Evolutionary conservation across 2,329 filamentous ascomycete species (phyloP).

Genomic region (Zasmidium citrigriseum): DNA sequence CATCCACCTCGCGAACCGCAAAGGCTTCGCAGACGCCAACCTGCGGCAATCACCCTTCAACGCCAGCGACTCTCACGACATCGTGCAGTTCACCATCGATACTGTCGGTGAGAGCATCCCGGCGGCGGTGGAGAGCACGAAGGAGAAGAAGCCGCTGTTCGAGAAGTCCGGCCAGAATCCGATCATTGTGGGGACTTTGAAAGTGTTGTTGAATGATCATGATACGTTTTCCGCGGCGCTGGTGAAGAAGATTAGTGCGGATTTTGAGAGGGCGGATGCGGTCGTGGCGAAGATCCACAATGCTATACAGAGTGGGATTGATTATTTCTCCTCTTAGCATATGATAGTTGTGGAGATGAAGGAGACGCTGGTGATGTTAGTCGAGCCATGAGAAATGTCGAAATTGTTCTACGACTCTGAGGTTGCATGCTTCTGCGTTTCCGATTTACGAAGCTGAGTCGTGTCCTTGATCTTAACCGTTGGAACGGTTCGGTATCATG

Average conservation of each 20-base stretch:
- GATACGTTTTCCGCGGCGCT: conserved; percentile 15
- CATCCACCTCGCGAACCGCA: conserved; percentile 26
- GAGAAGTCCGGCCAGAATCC: conserved; percentile 11
- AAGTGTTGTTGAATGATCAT: conserved; percentile 21
- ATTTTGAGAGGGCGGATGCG: conserved; percentile 12
- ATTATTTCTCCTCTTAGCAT: conserved; percentile 10
- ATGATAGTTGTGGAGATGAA: neutral
- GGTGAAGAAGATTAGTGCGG: conserved; percentile 8
- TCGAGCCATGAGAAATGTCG: neutral
- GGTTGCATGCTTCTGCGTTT: too few species aligned
- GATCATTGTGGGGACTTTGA: conserved; percentile 22
- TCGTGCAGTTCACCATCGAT: conserved; percentile 22
- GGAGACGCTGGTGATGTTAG: too few species aligned
- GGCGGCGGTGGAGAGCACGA: conserved; percentile 18
- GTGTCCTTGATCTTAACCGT: too few species aligned
- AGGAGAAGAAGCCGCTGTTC: conserved; percentile 22
- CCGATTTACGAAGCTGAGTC: too few species aligned
- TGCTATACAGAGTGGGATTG: conserved; percentile 16
- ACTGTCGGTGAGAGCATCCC: conserved; percentile 24
- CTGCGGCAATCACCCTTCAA: conserved; percentile 17
- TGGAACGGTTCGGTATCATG: too few species aligned
- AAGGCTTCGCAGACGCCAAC: conserved; percentile 24
- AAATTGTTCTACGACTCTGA: neutral
- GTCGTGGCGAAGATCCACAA: conserved; percentile 15
- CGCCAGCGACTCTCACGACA: conserved; percentile 17